Base-by-base conservation (phyloP, 2,329 filamentous ascomycete species). In the Lecanicillium sp. region DNA sequence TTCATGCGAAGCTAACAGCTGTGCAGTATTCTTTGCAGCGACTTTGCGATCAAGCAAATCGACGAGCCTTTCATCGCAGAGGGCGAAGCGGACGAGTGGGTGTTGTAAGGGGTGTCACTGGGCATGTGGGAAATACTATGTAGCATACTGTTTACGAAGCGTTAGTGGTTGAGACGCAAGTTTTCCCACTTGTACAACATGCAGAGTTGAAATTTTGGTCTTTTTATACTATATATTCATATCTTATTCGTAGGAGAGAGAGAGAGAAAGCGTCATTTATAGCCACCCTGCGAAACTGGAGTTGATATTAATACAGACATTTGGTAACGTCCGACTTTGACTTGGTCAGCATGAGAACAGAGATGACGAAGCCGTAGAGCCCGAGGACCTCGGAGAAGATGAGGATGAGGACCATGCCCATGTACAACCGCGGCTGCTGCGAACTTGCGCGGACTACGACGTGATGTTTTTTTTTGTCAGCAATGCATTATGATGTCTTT, bases 1-100 rank as follows among this genome's bases (percentile, higher is more conserved):
- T 3, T 2, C 17, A 41, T 43, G 48, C 5, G 17, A 11, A 23
- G 6, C 59, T 64, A 53, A 62, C 51, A 10, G 57, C 33, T 43
- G 17, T 39, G 23, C 56, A 93, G 90, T 73, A 90, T 97, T 47
- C 71, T 98, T 17, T 98, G 93, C 66, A 90, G 90, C 62, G 93
- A 98, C 55, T 81, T 94, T 68, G 93, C 91, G 3, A 95, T 98
- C 61, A 94, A 90, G 71, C 80, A 87, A 60, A 88, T 98, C 50
- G 89, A 96, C 58, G 89, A 95, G 69, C 90, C 93, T 1, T 97
- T 98, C 62, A 80, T 97, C 49, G 29, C 70, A 76, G 4, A 75
- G 77, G 19, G 91, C 96, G 59, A 78, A 90, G 62, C 72, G 54
- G 80, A 83, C 48, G 90, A 95, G 60, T 98, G 93, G 93, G 83